Base-by-base conservation (phyloP, 164 flowering plant species). In the Dillenia turbinata region DNA sequence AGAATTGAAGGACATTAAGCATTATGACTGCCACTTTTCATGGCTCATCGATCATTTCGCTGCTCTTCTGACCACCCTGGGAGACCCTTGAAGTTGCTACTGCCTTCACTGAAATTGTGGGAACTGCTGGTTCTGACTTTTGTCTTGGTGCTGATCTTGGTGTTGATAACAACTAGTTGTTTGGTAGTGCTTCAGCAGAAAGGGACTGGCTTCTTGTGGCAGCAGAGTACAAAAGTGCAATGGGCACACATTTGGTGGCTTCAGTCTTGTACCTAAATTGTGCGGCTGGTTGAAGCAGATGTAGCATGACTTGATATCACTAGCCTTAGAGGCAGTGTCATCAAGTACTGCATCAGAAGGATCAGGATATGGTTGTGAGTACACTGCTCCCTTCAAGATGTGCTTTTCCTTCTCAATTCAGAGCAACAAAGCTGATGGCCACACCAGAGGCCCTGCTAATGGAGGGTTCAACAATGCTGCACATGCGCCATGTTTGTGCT, bases 201-300 rank as follows among this genome's bases (percentile, higher is more conserved):
- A 15, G 86, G 86, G 68, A 83, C 66, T 13, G 76, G 84, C 65
- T 73, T 79, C 64, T 65, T 78, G 78, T 78, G 77, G 69, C 84
- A 79, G 61, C 84, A 82, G 2, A 80, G 56, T 9, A 80, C 74
- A 8, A 82, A 57, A 11, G 63, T 66, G 69, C 83, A 82, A 47
- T 72, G 77, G 1, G 83, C 83, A 57, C 86, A 83, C 86, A 83
- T 83, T 66, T 72, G 78, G 62, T 83, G 86, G 16, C 81, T 75
- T 59, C 84, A 80, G 47, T 68, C 69, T 59, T 61, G 69, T 19
- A 80, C 77, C 66, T 80, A 80, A 15, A 83, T 78, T 15, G 84
- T 76, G 75, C 86, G 76, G 16, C 13, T 76, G 74, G 54, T 83
- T 82, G 19, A 80, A 83, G 72, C 86, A 83, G 63, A 83, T 83